Evolutionary conservation across 2,329 filamentous ascomycete species (phyloP).

Genomic region (Paramyrothecium roridum): DNA sequence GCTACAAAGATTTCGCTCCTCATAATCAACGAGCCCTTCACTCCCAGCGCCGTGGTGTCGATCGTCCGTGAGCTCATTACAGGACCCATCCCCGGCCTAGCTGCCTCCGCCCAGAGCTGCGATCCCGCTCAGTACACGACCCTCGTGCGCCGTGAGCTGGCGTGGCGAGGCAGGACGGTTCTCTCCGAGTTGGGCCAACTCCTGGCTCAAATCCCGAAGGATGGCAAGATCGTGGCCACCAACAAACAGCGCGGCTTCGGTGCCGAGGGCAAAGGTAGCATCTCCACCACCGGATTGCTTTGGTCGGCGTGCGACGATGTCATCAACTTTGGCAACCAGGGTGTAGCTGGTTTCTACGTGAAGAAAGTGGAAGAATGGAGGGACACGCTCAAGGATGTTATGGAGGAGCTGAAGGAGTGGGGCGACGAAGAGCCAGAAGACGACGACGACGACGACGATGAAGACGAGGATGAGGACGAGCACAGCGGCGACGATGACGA

Average conservation of each 20-base stretch:
- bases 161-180: slow-evolving; percentile 54
- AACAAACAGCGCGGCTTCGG: slow-evolving; percentile 15
- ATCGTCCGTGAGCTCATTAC: slow-evolving; percentile 71
- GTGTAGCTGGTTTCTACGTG: slow-evolving; percentile 67
- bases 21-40: slow-evolving; percentile 83
- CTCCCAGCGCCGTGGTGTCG: slow-evolving; percentile 67
- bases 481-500: slow-evolving; percentile 40
- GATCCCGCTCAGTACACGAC: slow-evolving; percentile 58
- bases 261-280: slow-evolving; percentile 48
- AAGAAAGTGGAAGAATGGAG: slow-evolving; percentile 71
- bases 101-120: slow-evolving; percentile 67
- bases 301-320: slow-evolving; percentile 83
- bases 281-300: slow-evolving; percentile 69
- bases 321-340: slow-evolving; percentile 59
- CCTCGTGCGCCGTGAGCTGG: slow-evolving; percentile 61
- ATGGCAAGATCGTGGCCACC: slow-evolving; percentile 49
- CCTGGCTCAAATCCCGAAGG: slow-evolving; percentile 54
- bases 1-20: slow-evolving; percentile 85
- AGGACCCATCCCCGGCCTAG: slow-evolving; percentile 70
- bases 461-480: slow-evolving; percentile 36
- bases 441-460: slow-evolving; percentile 52
- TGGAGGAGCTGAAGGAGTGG: slow-evolving; percentile 87
- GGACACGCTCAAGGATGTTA: slow-evolving; percentile 75
- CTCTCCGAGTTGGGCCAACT: slow-evolving; percentile 62
- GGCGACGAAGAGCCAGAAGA: slow-evolving; percentile 67